Base-by-base conservation (phyloP, 768 basidiomycete genomes). In the Aureoboletus auriporus region DNA sequence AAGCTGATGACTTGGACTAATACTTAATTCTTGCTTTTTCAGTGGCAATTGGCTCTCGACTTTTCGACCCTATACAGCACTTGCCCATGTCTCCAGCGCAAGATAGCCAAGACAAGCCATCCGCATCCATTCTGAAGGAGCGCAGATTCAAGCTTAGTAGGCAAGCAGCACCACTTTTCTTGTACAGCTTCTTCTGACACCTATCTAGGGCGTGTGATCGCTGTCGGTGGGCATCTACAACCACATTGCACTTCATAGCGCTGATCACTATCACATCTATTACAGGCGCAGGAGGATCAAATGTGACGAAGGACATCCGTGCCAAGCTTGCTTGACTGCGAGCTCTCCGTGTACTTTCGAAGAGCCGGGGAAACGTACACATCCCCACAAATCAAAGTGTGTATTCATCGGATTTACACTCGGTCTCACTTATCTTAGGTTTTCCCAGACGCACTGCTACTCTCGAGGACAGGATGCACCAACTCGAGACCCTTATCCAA, bases 241-340 rank as follows among this genome's bases (percentile, higher is more conserved):
- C 35, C 13, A n/a, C 43, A 6, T 11, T 31, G 2, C 30, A 17
- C n/a, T 8, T 27, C 6, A 4, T 36, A 30, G 8, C 44, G 20
- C 37, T 47, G n/a, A 50, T 14, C 13, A 14, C 20, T 34, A 11
- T 42, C 36, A 6, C 26, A 40, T 17, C 3, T 29, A 42, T 26
- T 40, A 6, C 56, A 91, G 89, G 16, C 86, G 89, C 46, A 75
- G 89, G 58, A 73, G 89, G 60, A 92, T 92, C 64, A 89, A 88
- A 59, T 92, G 89, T 61, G 89, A 92, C 57, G 89, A 92, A 64
- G 89, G 89, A 0, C 88, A 90, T 61, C 89, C 89, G 30, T 92
- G 89, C 65, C 87, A 91, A 68, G 87, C 89, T 11, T 92, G 89
- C 65, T 67, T 90, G n/a, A 83, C 84, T 6, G 86, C 89, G 10